Percentiles rank a stretch among this genome's conserved stretches.
phyloP scores from a whole-genome alignment of 2,329 filamentous ascomycete genomes.

The Aaosphaeria pasadenensis region DNA sequence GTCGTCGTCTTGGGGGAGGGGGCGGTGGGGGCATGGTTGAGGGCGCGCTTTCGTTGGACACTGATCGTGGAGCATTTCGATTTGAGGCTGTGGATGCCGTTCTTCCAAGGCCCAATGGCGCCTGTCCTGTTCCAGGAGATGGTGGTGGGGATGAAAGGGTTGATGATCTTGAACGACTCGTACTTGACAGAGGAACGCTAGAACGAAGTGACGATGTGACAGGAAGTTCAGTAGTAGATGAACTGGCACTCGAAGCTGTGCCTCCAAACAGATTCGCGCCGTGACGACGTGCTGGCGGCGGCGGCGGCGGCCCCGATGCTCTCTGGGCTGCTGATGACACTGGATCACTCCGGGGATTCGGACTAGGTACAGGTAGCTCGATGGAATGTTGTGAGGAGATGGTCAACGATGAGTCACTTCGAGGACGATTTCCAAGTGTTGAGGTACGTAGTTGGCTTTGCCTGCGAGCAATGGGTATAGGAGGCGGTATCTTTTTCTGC shows the following conservation, averaged over 20 bases:
- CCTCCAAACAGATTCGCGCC: conserved; percentile 22
- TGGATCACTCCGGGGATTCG: conserved; percentile 11
- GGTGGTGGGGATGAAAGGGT: conserved; percentile 22
- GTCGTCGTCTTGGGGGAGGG: conserved; percentile 31
- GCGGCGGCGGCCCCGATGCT: conserved; percentile 26
- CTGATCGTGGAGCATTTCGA: conserved; percentile 18
- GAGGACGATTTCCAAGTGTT: conserved; percentile 21
- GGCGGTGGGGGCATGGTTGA: conserved; percentile 26
- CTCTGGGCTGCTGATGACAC: conserved; percentile 9
- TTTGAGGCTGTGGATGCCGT: conserved; percentile 26
- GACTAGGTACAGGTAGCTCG: conserved; percentile 19
- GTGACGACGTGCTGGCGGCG: conserved; percentile 32
- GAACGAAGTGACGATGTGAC: conserved; percentile 4
- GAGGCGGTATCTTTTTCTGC: conserved; percentile 32
- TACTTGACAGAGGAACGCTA: no score
- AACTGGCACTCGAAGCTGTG: conserved; percentile 22
- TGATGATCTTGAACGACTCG: no score
- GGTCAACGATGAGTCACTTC: conserved; percentile 35
- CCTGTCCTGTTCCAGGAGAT: conserved; percentile 10
- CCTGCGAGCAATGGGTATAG: conserved; percentile 32
- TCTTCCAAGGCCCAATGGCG: conserved; percentile 17
- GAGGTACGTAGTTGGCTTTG: conserved; percentile 35
- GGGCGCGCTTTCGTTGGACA: conserved; percentile 23
- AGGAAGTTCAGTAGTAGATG: conserved; percentile 28
- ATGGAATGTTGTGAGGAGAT: conserved; percentile 34